Evolutionary conservation across 495 filamentous ascomycete genomes (phyloP).

Genomic region (Thermothielavioides terrestris): DNA sequence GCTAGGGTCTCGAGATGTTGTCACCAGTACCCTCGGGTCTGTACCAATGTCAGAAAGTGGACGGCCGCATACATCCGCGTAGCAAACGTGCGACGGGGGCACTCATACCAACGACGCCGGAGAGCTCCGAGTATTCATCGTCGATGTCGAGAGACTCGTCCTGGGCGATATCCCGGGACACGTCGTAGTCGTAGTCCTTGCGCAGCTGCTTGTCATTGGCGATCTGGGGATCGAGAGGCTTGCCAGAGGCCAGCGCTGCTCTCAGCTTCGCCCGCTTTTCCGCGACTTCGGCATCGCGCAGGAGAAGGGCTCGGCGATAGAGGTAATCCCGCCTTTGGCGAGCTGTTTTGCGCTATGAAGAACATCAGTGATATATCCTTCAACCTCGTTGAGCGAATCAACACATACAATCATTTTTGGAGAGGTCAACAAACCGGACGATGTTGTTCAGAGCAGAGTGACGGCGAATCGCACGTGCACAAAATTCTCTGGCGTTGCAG

Average conservation of each 20-base stretch:
- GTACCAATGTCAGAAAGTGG: background rate
- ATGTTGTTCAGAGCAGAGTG: no score
- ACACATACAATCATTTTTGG: constrained; percentile 3
- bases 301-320: constrained; percentile 59
- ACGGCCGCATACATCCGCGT: background rate
- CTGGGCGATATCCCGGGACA: constrained; percentile 53
- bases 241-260: constrained; percentile 67
- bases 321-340: constrained; percentile 90
- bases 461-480: no score
- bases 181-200: constrained; percentile 89
- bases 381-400: no score
- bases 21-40: constrained; percentile 56
- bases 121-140: constrained; percentile 54
- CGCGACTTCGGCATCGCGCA: constrained; percentile 85
- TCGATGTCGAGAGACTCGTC: constrained; percentile 74
- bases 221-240: constrained; percentile 77
- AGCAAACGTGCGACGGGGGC: background rate
- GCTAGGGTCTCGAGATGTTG: constrained; percentile 81
- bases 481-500: no score
- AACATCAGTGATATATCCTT: background rate
- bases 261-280: constrained; percentile 84
- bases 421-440: no score
- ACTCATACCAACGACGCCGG: constrained; percentile 21
- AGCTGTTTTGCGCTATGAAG: constrained; percentile 55
- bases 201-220: constrained; percentile 82